A percentile compares a stretch with the other conserved stretches of the same genome.
Evolutionary conservation across 192 early-diverging fungal species (phyloP).

Genomic region (Umbelopsis vinacea): DNA sequence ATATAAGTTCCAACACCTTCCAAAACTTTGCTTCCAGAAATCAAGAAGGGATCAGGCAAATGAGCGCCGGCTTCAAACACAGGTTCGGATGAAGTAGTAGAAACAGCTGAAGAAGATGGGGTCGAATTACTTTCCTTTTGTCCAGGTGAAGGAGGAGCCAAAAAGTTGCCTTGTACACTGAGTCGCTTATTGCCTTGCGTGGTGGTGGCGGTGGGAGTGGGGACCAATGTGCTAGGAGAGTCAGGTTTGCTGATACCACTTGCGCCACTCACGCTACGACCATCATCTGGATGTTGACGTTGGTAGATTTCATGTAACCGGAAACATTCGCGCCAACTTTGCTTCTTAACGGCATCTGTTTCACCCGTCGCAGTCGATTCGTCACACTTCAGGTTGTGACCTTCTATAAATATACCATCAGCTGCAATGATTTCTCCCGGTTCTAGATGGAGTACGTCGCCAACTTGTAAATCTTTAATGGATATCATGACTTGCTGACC

Average conservation of each 20-base stretch:
- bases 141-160: constrained; percentile 11
- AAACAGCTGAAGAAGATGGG: not conserved
- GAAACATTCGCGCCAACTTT: constrained; percentile 54
- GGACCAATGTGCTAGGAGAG: not conserved
- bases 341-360: constrained; percentile 88
- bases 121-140: not conserved
- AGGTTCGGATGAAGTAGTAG: constrained; percentile 9
- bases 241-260: constrained; percentile 23
- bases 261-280: constrained; percentile 18
- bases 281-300: constrained; percentile 41
- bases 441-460: constrained; percentile 87
- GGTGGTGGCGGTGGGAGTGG: not conserved
- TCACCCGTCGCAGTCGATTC: constrained; percentile 96
- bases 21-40: constrained; percentile 91
- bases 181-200: not conserved
- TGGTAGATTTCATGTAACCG: constrained; percentile 30
- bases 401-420: constrained; percentile 85
- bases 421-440: constrained; percentile 93
- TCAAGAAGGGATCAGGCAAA: constrained; percentile 78
- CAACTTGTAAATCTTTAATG: constrained; percentile 82
- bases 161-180: not conserved
- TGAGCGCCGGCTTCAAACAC: constrained; percentile 35
- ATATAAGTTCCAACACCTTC: constrained; percentile 90
- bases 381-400: constrained; percentile 85
- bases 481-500: constrained; percentile 72